Evolutionary conservation across 139 green algal species (phyloP).

Genomic region (Chlorella sorokiniana): DNA sequence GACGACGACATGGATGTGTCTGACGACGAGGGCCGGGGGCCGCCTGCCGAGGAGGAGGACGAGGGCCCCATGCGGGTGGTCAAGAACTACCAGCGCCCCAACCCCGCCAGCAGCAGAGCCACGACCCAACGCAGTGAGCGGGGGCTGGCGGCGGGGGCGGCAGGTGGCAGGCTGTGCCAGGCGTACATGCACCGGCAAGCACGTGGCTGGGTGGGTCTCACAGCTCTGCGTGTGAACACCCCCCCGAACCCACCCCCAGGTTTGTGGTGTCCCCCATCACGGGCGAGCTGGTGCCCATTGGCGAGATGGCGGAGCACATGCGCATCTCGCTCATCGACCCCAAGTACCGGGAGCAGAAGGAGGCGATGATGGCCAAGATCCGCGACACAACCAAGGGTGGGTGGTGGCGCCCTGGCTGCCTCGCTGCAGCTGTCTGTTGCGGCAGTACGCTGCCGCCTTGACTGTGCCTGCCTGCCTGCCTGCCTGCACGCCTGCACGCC

Average conservation of each 20-base stretch:
- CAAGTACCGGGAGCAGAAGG: slow-evolving; percentile 91
- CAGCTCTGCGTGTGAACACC: background rate
- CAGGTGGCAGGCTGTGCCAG: background rate
- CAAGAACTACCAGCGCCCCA: slow-evolving; percentile 87
- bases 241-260: slow-evolving; percentile 51
- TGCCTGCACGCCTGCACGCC: background rate
- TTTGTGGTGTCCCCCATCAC: slow-evolving; percentile 97
- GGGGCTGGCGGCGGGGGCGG: background rate
- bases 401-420: background rate
- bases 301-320: slow-evolving; percentile 93
- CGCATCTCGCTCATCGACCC: slow-evolving; percentile 90
- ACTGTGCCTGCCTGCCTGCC: background rate
- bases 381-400: slow-evolving; percentile 67
- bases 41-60: slow-evolving; percentile 51
- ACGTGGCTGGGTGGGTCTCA: no score
- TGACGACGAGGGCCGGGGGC: slow-evolving; percentile 49
- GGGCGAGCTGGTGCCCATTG: slow-evolving; percentile 78
- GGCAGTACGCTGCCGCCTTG: background rate
- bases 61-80: slow-evolving; percentile 76
- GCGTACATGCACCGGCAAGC: background rate
- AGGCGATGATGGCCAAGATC: slow-evolving; percentile 94
- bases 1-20: slow-evolving; percentile 62
- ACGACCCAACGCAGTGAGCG: slow-evolving; percentile 37
- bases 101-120: slow-evolving; percentile 23
- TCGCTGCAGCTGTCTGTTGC: background rate